Percentiles rank a stretch among this genome's conserved stretches.
phyloP scores from a whole-genome alignment of 2,329 filamentous ascomycete genomes.

The Lachnellula cervina region DNA sequence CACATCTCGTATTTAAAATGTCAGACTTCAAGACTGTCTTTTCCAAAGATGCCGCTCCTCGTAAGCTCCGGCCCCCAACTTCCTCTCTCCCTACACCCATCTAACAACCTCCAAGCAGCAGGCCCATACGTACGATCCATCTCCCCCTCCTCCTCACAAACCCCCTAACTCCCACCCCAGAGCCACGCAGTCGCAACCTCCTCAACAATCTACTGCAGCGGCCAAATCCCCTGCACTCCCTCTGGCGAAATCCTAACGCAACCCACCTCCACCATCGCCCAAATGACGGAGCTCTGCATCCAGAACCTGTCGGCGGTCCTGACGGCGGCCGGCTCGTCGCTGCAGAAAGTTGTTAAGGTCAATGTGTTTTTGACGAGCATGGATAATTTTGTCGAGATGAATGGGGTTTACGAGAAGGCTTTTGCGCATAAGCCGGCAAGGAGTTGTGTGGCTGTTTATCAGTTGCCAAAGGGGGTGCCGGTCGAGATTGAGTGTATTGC shows the following conservation, averaged over 20 bases:
- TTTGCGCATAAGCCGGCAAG: constrained; percentile 84
- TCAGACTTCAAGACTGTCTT: constrained; percentile 30
- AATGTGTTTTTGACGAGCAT: constrained; percentile 77
- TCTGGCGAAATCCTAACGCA: constrained; percentile 30
- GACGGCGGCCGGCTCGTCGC: constrained; percentile 70
- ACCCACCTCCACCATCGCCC: constrained; percentile 55
- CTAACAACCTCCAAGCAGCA: constrained; percentile 20
- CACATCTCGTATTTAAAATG: constrained; percentile 21
- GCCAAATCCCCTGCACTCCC: constrained; percentile 37
- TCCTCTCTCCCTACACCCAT: not conserved
- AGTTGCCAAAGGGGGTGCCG: constrained; percentile 79
- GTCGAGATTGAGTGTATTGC: constrained; percentile 93
- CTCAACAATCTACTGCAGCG: constrained; percentile 62
- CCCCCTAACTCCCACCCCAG: constrained; percentile 32
- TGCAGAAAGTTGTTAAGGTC: constrained; percentile 85
- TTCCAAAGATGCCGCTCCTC: constrained; percentile 32
- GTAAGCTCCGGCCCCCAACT: constrained; percentile 20
- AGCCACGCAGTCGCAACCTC: constrained; percentile 64
- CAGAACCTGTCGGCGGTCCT: constrained; percentile 84
- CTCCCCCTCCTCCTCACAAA: constrained; percentile 7
- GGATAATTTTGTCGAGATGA: constrained; percentile 82
- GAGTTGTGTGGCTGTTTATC: constrained; percentile 87
- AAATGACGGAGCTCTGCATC: constrained; percentile 64
- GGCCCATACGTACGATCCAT: constrained; percentile 24
- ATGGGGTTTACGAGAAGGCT: constrained; percentile 77